Evolutionary conservation across 805 yeast species (phyloP), one percentile per base, ranked within the genome.

Genomic region (Wickerhamomyces alni): DNA sequence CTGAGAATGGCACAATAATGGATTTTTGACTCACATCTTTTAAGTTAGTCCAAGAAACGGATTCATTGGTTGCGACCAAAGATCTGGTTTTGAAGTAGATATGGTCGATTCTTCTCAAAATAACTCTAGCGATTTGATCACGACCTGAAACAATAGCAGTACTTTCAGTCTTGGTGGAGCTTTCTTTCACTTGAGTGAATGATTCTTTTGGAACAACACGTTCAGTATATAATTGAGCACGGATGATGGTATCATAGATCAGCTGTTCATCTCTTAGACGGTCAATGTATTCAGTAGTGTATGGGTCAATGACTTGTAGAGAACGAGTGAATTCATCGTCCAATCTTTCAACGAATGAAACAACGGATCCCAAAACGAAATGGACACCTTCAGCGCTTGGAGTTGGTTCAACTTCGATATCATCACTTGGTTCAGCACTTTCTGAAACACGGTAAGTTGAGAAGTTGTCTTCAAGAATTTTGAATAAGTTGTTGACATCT

Each of bases 281-380:
- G 50, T 82, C 85, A 50, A 93, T 75, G 63, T 91, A 93, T 63
- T 93, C 99, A 42, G 87, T 81, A 18, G 97, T 84, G 61, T 93
- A 97, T 33, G 97, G 96, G 63, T 93, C 98, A 55, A 87, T 81
- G 50, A 77, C 77, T 59, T 89, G 88, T 54, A 93, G 74, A 35
- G 95, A 87, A 51, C 82, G 80, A 46, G 85, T 84, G 55, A 89
- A 82, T 68, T 93, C 99, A 57, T 91, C 98, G 59, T 88, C 96
- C 46, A 93, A 74, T 63, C 97, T 82, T 69, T 91, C 99, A 45
- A 91, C 83, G 43, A 85, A 76, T 8, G 96, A 81, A 35, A 84
- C 77, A 35, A 93, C 69, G 21, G 95, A 85, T 35, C 99, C 99
- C 44, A 81, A 72, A 40, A 93, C 74, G 50, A 75, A 80, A 58